Evolutionary conservation across 169 alveolate species (phyloP).

Genomic region (Plasmodium cynomolgi): DNA sequence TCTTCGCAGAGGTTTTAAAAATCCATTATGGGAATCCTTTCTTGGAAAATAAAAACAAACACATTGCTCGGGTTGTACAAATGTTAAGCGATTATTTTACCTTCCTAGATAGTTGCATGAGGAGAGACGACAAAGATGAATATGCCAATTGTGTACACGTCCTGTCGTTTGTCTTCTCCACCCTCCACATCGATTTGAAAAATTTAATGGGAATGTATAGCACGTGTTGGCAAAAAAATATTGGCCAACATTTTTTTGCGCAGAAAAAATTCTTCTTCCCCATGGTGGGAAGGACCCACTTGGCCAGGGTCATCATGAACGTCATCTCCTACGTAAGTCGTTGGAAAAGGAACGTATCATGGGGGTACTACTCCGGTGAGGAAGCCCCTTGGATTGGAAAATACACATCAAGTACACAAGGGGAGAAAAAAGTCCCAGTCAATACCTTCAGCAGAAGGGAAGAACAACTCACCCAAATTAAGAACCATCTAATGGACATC

Average conservation of each 20-base stretch:
- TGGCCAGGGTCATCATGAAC: background rate
- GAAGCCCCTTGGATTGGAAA: background rate
- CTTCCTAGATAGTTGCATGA: background rate
- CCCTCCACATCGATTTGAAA: background rate
- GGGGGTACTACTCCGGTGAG: background rate
- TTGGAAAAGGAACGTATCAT: background rate
- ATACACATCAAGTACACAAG: background rate
- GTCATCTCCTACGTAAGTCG: background rate
- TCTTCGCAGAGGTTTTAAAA: background rate
- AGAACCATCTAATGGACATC: background rate
- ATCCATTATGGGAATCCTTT: background rate
- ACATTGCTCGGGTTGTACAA: background rate
- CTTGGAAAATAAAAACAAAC: background rate
- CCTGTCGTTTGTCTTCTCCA: background rate
- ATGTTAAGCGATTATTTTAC: background rate
- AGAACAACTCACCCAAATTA: background rate
- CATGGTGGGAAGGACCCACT: background rate
- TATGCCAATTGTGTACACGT: background rate
- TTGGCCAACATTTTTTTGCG: background rate
- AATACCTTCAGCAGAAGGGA: too few relatives aligned
- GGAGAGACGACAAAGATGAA: background rate
- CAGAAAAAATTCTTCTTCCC: constrained; percentile 4
- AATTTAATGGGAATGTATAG: background rate
- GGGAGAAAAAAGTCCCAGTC: background rate
- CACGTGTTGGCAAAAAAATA: background rate